phyloP scores from a whole-genome alignment of 768 basidiomycete species.

The Suillus occidentalis region DNA sequence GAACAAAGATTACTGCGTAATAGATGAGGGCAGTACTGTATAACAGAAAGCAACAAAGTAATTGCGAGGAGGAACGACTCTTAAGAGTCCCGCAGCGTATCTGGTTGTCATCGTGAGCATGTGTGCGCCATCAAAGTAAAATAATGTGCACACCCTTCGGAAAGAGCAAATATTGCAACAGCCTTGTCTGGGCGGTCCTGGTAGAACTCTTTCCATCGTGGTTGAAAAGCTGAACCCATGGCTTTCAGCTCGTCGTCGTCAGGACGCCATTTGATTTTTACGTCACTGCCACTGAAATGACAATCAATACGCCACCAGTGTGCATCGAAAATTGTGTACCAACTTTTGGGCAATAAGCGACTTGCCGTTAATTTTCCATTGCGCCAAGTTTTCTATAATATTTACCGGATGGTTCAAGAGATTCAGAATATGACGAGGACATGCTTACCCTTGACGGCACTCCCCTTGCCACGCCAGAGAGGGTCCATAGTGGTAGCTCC shows the following conservation, averaged over 20 bases:
- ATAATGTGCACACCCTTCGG: constrained; percentile 1
- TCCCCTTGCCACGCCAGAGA: constrained; percentile 40
- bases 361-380: constrained; percentile 37
- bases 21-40: constrained; percentile 24
- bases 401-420: neutral
- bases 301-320: neutral
- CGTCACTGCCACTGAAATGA: constrained; percentile 17
- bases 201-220: constrained; percentile 22
- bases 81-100: neutral
- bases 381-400: constrained; percentile 16
- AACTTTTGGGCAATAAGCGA: constrained; percentile 57
- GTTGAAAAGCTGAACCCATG: constrained; percentile 20
- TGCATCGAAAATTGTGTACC: constrained; percentile 7
- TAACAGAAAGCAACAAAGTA: constrained; percentile 26
- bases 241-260: constrained; percentile 18
- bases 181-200: constrained; percentile 22
- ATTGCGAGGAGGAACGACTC: constrained; percentile 10
- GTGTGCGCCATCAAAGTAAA: neutral
- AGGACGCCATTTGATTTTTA: constrained; percentile 25
- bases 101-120: neutral
- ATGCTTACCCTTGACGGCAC: constrained; percentile 40
- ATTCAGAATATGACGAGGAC: constrained; percentile 9
- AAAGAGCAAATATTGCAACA: constrained; percentile 1
- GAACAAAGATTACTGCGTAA: neutral
- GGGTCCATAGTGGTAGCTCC: constrained; percentile 48